These are phyloP conservation scores for Thamnidium elegans DNA, from an alignment of 192 early-diverging fungal species.

Conservation along the genomic window DNA sequence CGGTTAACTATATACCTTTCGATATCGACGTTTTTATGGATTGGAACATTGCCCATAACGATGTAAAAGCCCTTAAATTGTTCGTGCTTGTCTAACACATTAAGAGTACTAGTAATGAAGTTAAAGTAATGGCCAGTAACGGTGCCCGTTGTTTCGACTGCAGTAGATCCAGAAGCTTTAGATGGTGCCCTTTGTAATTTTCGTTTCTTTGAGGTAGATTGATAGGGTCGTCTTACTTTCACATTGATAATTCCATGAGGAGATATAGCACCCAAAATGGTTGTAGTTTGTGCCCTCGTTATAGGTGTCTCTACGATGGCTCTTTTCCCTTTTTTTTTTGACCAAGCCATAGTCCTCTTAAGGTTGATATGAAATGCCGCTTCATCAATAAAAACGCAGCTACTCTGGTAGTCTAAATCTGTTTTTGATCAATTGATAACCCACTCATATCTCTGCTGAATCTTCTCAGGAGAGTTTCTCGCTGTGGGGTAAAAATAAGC, in stretches of 20 bases:
- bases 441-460: slow-evolving; percentile 8
- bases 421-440: slow-evolving; percentile 5
- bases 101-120: no score
- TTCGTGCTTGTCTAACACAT: no score
- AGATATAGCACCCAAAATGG: slow-evolving; percentile 15
- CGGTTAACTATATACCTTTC: not conserved
- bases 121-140: no score
- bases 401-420: slow-evolving; percentile 7
- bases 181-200: no score
- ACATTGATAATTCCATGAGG: slow-evolving; percentile 6
- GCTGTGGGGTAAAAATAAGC: not conserved
- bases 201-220: no score
- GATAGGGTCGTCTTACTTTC: slow-evolving; percentile 5
- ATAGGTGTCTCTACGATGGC: not conserved
- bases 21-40: slow-evolving; percentile 9
- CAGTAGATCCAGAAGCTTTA: no score
- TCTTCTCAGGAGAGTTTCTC: not conserved
- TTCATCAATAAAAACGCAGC: slow-evolving; percentile 34
- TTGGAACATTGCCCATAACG: slow-evolving; percentile 21
- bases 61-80: slow-evolving; percentile 2
- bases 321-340: slow-evolving; percentile 16
- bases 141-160: no score
- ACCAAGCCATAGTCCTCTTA: slow-evolving; percentile 19
- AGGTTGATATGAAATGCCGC: slow-evolving; percentile 31
- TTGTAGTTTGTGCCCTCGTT: slow-evolving; percentile 7